A percentile compares a stretch with the other conserved stretches of the same genome.
phyloP scores from a whole-genome alignment of 2,329 filamentous ascomycete genomes.

The Cryoendolithus antarcticus region DNA sequence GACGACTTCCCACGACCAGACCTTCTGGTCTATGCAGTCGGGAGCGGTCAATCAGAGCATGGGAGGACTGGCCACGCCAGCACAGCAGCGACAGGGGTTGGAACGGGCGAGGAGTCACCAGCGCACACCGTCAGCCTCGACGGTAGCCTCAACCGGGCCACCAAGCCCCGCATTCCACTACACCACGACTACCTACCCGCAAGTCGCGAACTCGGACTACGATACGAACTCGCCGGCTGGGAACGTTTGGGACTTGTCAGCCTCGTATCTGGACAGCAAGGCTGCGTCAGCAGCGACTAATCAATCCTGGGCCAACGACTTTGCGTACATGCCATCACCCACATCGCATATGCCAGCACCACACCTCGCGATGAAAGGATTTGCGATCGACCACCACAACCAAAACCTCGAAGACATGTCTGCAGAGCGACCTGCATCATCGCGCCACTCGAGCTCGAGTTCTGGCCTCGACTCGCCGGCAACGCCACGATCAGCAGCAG shows the following conservation, averaged over 20 bases:
- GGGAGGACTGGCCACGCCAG: constrained; percentile 11
- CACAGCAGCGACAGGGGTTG: constrained; percentile 7
- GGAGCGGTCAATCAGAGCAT: no score
- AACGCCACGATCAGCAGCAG: constrained; percentile 33
- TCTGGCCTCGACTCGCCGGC: constrained; percentile 49
- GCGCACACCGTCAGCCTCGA: constrained; percentile 25
- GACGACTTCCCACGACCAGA: no score
- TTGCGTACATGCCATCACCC: constrained; percentile 18
- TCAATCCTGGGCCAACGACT: constrained; percentile 31
- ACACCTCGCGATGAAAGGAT: constrained; percentile 49
- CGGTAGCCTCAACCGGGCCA: constrained; percentile 32
- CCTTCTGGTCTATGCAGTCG: no score
- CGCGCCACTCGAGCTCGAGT: constrained; percentile 47
- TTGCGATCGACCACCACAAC: constrained; percentile 42
- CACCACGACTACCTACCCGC: constrained; percentile 22
- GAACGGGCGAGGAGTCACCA: constrained; percentile 18
- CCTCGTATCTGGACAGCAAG: constrained; percentile 24
- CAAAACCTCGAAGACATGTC: constrained; percentile 37
- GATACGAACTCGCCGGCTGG: constrained; percentile 56
- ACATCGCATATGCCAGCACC: constrained; percentile 29
- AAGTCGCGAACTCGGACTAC: constrained; percentile 34
- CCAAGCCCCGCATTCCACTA: constrained; percentile 28
- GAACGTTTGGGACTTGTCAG: constrained; percentile 5
- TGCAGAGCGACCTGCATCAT: constrained; percentile 40
- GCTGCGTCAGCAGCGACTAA: constrained; percentile 34